Base-by-base conservation (phyloP, 2,329 filamentous ascomycete species). In the Alternaria ethzedia region DNA sequence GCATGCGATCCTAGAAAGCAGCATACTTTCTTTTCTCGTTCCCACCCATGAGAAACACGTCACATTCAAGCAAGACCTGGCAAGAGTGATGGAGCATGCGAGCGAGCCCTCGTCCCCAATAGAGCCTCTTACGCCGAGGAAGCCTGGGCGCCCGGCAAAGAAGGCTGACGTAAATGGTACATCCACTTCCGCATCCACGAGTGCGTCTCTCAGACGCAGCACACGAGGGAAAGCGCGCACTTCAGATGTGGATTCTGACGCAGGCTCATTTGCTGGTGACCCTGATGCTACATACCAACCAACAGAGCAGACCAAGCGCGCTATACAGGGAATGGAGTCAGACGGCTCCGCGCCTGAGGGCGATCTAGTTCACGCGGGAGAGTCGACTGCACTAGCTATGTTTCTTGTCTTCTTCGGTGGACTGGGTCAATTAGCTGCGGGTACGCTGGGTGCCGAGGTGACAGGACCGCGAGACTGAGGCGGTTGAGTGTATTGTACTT, bases 1-100 rank as follows among this genome's bases (percentile, higher is more conserved):
- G 0, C 76, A 79, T n/a, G 80, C 84, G 10, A 85, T 89, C 67
- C 71, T 89, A 8, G 69, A 76, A 21, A 75, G 69, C 61, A 78
- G 74, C 47, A 56, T 76, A 26, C 61, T 80, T 7, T 72, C 74
- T 6, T 75, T 75, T 54, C 50, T 78, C 3, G 63, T 70, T 15
- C 64, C 68, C 5, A 67, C 68, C 32, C 62, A 72, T 15, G 73
- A 74, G 49, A 76, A 77, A 49, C 76, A 78, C 32, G 75, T 79
- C 3, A 59, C 63, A 21, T 71, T 71, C 41, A 54, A 69, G 41
- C 57, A 69, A 17, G 59, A 68, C n/a, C 20, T 67, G 28, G 54
- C 57, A 17, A 60, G 43, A 49, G 41, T 65, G 20, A 60, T 60
- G 59, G 65, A 67, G 47, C 47, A 59, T n/a, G 36, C 41, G 10